Percentiles rank a stretch among this genome's conserved stretches.
Evolutionary conservation across 495 filamentous ascomycete species (phyloP).

Genomic region (Penicillium ochrochloron): DNA sequence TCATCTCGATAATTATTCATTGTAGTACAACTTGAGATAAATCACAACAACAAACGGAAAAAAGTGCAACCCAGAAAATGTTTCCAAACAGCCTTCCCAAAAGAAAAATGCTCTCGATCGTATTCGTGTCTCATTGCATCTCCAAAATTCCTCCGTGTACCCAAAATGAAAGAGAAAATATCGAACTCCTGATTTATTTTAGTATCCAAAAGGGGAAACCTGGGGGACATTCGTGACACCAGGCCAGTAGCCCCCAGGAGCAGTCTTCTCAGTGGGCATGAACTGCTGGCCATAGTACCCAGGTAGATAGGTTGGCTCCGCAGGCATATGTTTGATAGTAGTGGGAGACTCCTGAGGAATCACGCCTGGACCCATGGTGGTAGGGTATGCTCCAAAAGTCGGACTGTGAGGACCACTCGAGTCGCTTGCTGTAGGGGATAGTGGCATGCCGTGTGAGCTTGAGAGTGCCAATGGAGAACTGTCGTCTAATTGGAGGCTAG

Average conservation of each 20-base stretch:
- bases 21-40: neutral
- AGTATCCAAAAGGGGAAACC: slow-evolving; percentile 29
- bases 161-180: neutral
- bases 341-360: slow-evolving; percentile 19
- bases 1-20: neutral
- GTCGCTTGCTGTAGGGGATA: slow-evolving; percentile 31
- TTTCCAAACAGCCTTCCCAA: slow-evolving; percentile 4
- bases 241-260: slow-evolving; percentile 24
- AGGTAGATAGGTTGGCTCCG: slow-evolving; percentile 17
- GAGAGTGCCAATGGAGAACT: neutral
- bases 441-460: slow-evolving; percentile 16
- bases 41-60: neutral
- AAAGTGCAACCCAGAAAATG: neutral
- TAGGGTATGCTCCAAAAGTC: slow-evolving; percentile 21
- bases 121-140: slow-evolving; percentile 16
- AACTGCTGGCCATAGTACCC: slow-evolving; percentile 27
- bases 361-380: slow-evolving; percentile 14
- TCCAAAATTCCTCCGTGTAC: neutral
- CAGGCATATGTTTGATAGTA: slow-evolving; percentile 18
- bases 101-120: slow-evolving; percentile 7
- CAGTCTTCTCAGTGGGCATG: slow-evolving; percentile 20
- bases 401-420: slow-evolving; percentile 35
- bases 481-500: neutral
- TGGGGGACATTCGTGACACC: slow-evolving; percentile 17
- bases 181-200: neutral